These are phyloP conservation scores for Cercospora sp. DNA, from an alignment of 2,329 filamentous ascomycete species.

Conservation along the genomic window DNA sequence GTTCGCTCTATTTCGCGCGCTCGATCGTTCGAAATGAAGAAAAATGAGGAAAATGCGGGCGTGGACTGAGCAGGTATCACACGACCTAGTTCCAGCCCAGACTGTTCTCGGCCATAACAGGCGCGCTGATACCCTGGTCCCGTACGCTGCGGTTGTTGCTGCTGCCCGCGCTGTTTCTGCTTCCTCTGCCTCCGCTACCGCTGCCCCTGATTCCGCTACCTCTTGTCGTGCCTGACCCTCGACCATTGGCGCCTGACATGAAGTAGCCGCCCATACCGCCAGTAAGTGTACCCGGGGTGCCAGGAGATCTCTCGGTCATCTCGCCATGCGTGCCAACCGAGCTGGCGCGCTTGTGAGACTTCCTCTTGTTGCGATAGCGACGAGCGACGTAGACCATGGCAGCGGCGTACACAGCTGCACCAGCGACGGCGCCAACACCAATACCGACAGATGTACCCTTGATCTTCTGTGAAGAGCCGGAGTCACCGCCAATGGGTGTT, in stretches of 20 bases:
- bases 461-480: conserved; percentile 56
- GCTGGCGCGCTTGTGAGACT: conserved; percentile 68
- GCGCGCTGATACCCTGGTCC: conserved; percentile 78
- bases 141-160: conserved; percentile 64
- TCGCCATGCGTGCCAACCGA: conserved; percentile 66
- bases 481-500: conserved; percentile 53
- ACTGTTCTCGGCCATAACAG: conserved; percentile 90
- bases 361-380: conserved; percentile 79
- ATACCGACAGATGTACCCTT: conserved; percentile 67
- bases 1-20: background rate
- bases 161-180: conserved; percentile 58
- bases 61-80: background rate
- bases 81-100: conserved; percentile 78
- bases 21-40: background rate
- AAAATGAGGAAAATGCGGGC: background rate
- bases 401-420: conserved; percentile 83
- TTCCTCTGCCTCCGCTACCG: conserved; percentile 42
- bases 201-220: conserved; percentile 30
- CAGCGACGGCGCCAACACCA: conserved; percentile 72
- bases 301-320: conserved; percentile 42
- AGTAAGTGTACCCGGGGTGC: conserved; percentile 23
- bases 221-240: conserved; percentile 29
- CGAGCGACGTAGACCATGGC: conserved; percentile 93
- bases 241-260: conserved; percentile 66
- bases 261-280: conserved; percentile 50